Percentiles rank a stretch among this genome's conserved stretches.
Conservation (phyloP, 2,329 filamentous ascomycete species). For the Trichoderma semiorbis region DNA sequence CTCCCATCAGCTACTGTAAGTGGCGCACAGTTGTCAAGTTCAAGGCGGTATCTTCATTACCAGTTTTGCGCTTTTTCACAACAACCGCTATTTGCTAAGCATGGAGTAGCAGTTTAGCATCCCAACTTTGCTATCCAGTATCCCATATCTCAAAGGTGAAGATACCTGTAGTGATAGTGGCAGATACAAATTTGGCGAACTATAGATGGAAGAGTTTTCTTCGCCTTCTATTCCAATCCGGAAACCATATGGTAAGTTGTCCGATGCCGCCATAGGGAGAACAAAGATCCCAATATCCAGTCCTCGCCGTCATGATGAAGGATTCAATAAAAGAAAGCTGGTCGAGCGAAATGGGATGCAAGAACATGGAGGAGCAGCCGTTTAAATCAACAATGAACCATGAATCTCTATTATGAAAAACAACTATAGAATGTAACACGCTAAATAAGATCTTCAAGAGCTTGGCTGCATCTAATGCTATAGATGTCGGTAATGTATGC, state of each 20-base stretch:
- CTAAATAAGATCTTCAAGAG: too few species aligned
- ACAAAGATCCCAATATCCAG: background rate
- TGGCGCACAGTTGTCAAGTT: background rate
- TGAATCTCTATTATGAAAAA: background rate
- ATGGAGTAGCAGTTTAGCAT: rapidly evolving
- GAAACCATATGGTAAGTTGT: background rate
- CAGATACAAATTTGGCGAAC: background rate
- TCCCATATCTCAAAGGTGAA: background rate
- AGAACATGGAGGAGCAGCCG: background rate
- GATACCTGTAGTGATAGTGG: background rate
- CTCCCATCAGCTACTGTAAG: too few species aligned
- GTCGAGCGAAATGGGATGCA: background rate
- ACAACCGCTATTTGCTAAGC: background rate
- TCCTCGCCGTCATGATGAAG: background rate
- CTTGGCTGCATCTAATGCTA: too few species aligned
- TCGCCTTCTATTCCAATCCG: rapidly evolving
- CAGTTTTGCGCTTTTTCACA: background rate
- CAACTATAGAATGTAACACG: background rate
- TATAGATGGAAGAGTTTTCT: too few species aligned
- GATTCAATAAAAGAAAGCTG: background rate
- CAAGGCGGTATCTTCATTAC: background rate
- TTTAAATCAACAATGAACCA: background rate
- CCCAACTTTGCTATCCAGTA: background rate
- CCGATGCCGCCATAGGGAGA: background rate
- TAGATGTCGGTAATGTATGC: background rate